Conservation (phyloP, 495 filamentous ascomycete genomes). For the Symbiotaphrina buchneri region DNA sequence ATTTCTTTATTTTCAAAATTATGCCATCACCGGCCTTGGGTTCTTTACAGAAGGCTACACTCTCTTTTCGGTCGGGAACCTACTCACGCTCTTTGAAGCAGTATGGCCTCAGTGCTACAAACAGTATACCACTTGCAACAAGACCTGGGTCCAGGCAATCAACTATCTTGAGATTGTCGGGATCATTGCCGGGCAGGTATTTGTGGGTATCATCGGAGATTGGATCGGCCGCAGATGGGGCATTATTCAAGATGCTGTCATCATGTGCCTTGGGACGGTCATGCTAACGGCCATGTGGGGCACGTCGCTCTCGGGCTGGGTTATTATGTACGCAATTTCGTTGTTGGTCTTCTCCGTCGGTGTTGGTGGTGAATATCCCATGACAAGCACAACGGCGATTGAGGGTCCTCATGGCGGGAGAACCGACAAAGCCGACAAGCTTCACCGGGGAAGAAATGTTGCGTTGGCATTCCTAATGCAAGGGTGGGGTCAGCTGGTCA, state of each 20-base stretch:
- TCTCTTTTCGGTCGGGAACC: conserved; percentile 81
- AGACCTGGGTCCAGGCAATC: conserved; percentile 53
- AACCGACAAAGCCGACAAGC: conserved; percentile 71
- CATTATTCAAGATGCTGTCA: conserved; percentile 74
- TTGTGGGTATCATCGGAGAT: conserved; percentile 41
- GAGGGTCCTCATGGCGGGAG: conserved; percentile 71
- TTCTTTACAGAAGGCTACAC: conserved; percentile 43
- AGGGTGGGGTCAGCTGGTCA: conserved; percentile 84
- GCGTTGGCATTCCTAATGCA: conserved; percentile 92
- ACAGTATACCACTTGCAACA: conserved; percentile 33
- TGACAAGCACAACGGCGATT: conserved; percentile 84
- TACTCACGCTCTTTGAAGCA: conserved; percentile 49
- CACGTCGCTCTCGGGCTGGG: conserved; percentile 61
- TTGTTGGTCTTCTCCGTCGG: conserved; percentile 82
- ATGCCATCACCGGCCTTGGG: background rate
- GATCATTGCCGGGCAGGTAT: conserved; percentile 70
- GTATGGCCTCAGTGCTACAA: conserved; percentile 58
- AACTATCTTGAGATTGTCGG: conserved; percentile 78
- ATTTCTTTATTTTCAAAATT: too few relatives aligned
- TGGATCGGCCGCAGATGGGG: conserved; percentile 73
- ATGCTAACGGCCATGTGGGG: conserved; percentile 83
- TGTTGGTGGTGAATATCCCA: conserved; percentile 87
- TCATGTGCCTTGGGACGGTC: conserved; percentile 75
- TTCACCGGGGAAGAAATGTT: conserved; percentile 83
- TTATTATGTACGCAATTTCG: conserved; percentile 79